phyloP scores from a whole-genome alignment of 176 grass and related monocot species.

The Tuctoria greenei region DNA sequence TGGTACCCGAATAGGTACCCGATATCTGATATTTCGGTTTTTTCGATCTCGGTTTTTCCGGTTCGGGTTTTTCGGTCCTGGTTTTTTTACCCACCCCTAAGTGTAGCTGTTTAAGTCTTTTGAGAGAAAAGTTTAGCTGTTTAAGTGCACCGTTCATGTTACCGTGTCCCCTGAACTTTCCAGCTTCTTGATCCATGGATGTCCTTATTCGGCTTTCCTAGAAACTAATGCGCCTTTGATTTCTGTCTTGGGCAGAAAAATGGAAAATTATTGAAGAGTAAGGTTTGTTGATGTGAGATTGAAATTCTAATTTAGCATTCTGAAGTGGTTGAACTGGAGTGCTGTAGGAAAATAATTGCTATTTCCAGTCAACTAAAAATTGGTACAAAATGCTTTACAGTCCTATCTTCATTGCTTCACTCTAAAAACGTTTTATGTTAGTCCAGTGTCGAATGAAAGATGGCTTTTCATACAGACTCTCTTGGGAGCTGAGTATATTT shows the following conservation, averaged over 20 bases:
- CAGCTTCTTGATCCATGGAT: not conserved
- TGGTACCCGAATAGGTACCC: too few relatives aligned
- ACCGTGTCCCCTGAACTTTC: not conserved
- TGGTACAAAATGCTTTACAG: not conserved
- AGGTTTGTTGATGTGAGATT: not conserved
- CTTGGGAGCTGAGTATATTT: not conserved
- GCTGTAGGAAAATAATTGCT: not conserved
- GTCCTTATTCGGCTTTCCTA: not conserved
- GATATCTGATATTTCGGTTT: too few relatives aligned
- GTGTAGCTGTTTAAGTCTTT: too few relatives aligned
- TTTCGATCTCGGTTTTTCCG: too few relatives aligned
- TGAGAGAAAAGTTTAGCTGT: not conserved
- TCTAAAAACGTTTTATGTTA: not conserved
- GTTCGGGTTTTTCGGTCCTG: too few relatives aligned
- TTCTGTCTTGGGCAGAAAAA: not conserved
- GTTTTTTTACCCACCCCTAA: too few relatives aligned
- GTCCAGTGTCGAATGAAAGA: not conserved
- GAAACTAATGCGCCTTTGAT: not conserved
- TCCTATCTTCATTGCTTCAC: not conserved
- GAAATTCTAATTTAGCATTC: not conserved
- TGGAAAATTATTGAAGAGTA: not conserved
- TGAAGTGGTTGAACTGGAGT: not conserved
- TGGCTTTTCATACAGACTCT: slow-evolving; percentile 5
- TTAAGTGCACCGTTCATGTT: not conserved
- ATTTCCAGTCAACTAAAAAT: not conserved